Evolutionary conservation across 352 stramenopile genomes (phyloP), one percentile per base, ranked within the genome.

Genomic region (Globisporangium ultimum): DNA sequence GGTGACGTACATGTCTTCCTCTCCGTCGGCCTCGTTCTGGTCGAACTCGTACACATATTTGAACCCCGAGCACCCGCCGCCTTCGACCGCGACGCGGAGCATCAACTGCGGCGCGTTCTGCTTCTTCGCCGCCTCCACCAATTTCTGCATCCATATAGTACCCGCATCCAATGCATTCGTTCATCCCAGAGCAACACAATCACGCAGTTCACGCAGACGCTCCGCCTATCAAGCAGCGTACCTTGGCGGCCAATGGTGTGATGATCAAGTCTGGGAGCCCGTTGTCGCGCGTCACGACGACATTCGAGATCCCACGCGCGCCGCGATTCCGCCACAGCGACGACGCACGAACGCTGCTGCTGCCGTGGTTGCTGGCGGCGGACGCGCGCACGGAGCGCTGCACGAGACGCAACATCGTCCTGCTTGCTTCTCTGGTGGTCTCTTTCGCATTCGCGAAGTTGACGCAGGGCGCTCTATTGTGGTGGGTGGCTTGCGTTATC

Each of bases 1-100:
- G 13, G 38, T 3, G 6, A 67, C 66, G 20, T 60, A 80, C 70
- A 80, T 60, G 63, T 74, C 62, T 43, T 96, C 84, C 9, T 79
- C 82, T 21, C 74, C 68, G 18, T 76, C 71, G 6, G 63, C 46
- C 38, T 67, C 61, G 40, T 78, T 61, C 43, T 75, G 80, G 71
- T 97, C 91, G 60, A 97, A 89, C 53, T 89, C 80, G 64, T 97
- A 95, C 8, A 87, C 78, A 71, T 98, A 98, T 72, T 97, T 84
- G 64, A 98, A 98, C 17, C 93, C 93, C 10, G 86, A 97, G 79
- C 93, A 98, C 48, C 93, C 93, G 53, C 93, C 93, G 55, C 88
- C 89, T 61, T 98, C 90, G 13, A 98, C 92, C 2, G 78, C 79
- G 34, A 98, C 74, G 45, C 93, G 88, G 53, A 98, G 79, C 74